Evolutionary conservation across 768 basidiomycete genomes (phyloP), one percentile per base, ranked within the genome.

Genomic region (Postia placenta): DNA sequence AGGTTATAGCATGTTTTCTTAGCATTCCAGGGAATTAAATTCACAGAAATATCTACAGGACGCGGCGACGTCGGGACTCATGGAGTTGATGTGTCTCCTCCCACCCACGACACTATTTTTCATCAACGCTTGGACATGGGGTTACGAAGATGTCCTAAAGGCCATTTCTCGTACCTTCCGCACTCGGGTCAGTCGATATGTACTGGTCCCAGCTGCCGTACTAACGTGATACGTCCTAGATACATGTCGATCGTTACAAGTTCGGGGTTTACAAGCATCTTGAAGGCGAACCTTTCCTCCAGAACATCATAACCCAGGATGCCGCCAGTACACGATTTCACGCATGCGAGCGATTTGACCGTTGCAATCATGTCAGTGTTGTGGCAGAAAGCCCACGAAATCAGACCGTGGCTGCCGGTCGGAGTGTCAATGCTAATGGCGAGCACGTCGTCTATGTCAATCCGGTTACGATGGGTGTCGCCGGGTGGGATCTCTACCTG

Each of bases 81-180:
- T 91, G 17, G 68, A 79, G 15, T 72, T 96, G 1, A 85, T 97
- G 65, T 68, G 72, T 9, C 60, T 81, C 2, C 87, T 85, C 49
- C 85, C 92, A 0, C 52, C 69, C 0, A 68, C 74, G 3, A 83
- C 83, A 0, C 72, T 80, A 47, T 96, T 98, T 68, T 97, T 87
- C 68, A 73, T 99, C 49, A 95, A 96, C 60, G 63, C 79, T 0
- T 99, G 95, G 95, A 95, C 94, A 0, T 94, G 88, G 85, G 95
- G 95, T 0, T 97, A 96, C 62, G 95, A 99, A 65, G 90, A 93
- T 48, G 69, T 94, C 12, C 70, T 96, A 24, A 89, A 91, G 58
- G 87, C 75, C 0, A 69, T 97, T 6, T 76, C 86, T 2, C 67
- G 72, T 2, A 69, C 73, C 0, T 97, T 95, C 58, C 72, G 78